phyloP scores from a whole-genome alignment of 805 yeast species.

The Cyberlindnera subsufficiens region DNA sequence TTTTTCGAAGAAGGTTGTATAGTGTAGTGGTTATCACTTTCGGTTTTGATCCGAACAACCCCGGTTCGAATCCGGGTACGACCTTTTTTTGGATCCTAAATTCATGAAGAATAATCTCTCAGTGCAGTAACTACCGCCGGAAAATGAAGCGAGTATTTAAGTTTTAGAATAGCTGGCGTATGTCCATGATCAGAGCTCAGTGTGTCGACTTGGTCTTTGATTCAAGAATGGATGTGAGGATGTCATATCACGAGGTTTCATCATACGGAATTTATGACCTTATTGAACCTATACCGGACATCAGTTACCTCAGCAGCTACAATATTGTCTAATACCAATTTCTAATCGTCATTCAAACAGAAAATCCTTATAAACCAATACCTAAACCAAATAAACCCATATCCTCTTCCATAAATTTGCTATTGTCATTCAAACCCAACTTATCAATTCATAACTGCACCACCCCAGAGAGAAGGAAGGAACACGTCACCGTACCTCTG shows the following conservation, averaged over 20 bases:
- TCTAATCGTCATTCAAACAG: no score
- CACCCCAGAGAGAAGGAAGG: conserved; percentile 7
- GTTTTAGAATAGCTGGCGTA: no score
- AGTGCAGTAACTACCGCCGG: not conserved
- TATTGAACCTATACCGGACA: no score
- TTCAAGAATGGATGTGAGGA: no score
- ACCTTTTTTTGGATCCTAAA: conserved; percentile 35
- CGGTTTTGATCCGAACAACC: conserved; percentile 65
- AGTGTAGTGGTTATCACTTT: conserved; percentile 58
- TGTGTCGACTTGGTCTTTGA: no score
- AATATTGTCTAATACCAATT: no score
- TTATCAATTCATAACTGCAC: not conserved
- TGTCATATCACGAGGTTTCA: no score
- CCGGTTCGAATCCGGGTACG: conserved; percentile 87
- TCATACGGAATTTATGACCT: no score
- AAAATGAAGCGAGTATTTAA: not conserved
- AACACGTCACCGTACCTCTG: conserved; percentile 3
- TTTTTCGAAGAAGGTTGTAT: conserved; percentile 34
- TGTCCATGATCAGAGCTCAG: no score
- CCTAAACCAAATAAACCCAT: not conserved
- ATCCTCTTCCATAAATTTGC: not conserved
- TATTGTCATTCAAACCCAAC: not conserved
- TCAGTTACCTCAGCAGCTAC: no score
- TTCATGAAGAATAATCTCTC: not conserved
- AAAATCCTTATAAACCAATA: no score